Conservation (phyloP, 768 basidiomycete genomes). For the Dendrothele bispora region DNA sequence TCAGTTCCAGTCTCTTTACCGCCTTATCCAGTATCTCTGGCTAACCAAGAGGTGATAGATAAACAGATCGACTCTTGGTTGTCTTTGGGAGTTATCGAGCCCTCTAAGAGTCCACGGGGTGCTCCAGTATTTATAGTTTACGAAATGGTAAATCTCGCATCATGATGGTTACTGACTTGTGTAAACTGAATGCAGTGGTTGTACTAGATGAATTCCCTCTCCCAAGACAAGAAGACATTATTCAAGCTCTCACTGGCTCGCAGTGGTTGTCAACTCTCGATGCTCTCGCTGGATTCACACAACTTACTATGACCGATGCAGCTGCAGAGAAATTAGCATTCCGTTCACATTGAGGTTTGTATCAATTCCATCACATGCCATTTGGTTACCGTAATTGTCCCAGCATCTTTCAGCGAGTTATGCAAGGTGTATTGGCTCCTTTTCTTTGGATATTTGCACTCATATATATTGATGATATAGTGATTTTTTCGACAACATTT, state of each 20-base stretch:
- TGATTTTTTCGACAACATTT: constrained; percentile 12
- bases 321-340: constrained; percentile 26
- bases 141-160: constrained; percentile 22
- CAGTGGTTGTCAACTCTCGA: constrained; percentile 27
- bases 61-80: constrained; percentile 27
- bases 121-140: constrained; percentile 26
- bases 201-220: constrained; percentile 24
- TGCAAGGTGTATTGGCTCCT: constrained; percentile 11
- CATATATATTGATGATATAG: constrained; percentile 23
- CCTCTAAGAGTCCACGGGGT: constrained; percentile 27
- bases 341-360: constrained; percentile 26
- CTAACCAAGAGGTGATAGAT: constrained; percentile 20
- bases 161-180: constrained; percentile 27
- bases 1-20: constrained; percentile 14
- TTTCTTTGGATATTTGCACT: constrained; percentile 11
- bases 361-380: constrained; percentile 28
- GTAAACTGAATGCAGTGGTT: constrained; percentile 6
- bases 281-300: constrained; percentile 30
- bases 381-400: constrained; percentile 22
- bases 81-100: constrained; percentile 25
- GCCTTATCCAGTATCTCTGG: constrained; percentile 17
- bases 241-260: constrained; percentile 18
- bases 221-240: constrained; percentile 20
- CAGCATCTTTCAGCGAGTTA: constrained; percentile 16
- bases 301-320: constrained; percentile 19